Percentiles rank a stretch among this genome's conserved stretches.
These are phyloP conservation scores for Botrytis medusae DNA, from an alignment of 2,329 filamentous ascomycete species.

Conservation along the genomic window DNA sequence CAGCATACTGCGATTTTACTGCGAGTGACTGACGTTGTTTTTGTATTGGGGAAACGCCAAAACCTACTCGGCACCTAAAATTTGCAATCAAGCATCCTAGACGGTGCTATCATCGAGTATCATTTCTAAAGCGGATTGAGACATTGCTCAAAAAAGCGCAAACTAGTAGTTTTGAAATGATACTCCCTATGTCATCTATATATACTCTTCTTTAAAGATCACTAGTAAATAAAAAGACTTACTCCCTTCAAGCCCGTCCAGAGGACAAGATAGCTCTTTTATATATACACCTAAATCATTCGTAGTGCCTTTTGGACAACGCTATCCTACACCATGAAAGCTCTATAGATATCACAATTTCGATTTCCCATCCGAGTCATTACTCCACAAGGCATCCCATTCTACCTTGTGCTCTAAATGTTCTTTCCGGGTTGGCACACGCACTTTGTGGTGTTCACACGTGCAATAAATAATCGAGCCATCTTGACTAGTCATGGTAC, in stretches of 20 bases:
- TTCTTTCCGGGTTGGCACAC: conserved; percentile 43
- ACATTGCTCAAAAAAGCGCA: not conserved
- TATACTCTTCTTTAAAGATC: not conserved
- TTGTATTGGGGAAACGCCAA: not conserved
- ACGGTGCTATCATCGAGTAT: not conserved
- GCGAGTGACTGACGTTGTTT: too few species aligned
- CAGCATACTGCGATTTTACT: not conserved
- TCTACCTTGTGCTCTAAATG: conserved; percentile 43
- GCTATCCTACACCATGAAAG: too few species aligned
- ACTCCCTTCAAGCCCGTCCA: not conserved
- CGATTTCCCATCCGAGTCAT: conserved; percentile 17
- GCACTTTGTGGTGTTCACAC: conserved; percentile 54
- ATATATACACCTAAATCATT: too few species aligned
- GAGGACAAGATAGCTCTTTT: not conserved
- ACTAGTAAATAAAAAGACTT: not conserved
- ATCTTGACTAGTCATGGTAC: conserved; percentile 50
- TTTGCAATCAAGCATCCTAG: not conserved
- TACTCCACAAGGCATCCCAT: conserved; percentile 43
- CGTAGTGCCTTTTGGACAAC: not conserved
- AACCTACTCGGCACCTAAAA: not conserved
- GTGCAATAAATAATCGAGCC: conserved; percentile 50
- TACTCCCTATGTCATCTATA: not conserved
- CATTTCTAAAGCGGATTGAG: not conserved
- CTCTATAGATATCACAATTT: conserved; percentile 39
- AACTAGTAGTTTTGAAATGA: not conserved